Evolutionary conservation across 2,329 filamentous ascomycete genomes (phyloP), one percentile per base, ranked within the genome.

Genomic region (Colletotrichum eremochloae): DNA sequence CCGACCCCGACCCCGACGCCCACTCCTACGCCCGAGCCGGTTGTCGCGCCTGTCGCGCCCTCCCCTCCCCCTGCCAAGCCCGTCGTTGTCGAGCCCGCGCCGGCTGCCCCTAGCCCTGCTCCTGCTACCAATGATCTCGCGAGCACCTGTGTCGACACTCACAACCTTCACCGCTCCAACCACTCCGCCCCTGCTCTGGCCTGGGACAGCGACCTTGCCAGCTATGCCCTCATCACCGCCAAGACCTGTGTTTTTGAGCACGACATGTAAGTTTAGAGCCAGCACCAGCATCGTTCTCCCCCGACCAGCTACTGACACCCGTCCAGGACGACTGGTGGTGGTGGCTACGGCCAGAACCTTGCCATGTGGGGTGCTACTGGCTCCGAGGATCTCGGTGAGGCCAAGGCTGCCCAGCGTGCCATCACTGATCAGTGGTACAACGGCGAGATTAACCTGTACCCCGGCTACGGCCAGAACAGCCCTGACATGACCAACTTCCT

Each of bases 391-490:
- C 86, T 91, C 75, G 86, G 89, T 72, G 78, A 82, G 2, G 80
- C 84, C n/a, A 82, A 81, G 72, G 88, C 91, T 58, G 86, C 94
- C 74, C 89, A 90, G 66, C 86, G 88, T 75, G 90, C 92, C 76
- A 91, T 96, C 79, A 94, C 91, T 78, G 89, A 96, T 80, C 86
- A 92, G 84, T 98, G 96, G 94, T 98, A 98, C 89, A 94, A 96
- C 81, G 89, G 89, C 77, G 94, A 97, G 82, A 85, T 93, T 77
- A 79, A 80, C 74, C 86, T 86, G 71, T 77, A 79, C 40, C 81
- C 83, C 65, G 86, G 83, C 80, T 96, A 92, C 78, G 92, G 91
- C 75, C 68, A 85, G 76, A 79, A 81, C 71, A 86, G 85, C 79
- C 92, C 93, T 36, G 82, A 88, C 78, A 89, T 89, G 86, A 77